phyloP scores from a whole-genome alignment of 179 eudicot species.

The Camellia oleifera region DNA sequence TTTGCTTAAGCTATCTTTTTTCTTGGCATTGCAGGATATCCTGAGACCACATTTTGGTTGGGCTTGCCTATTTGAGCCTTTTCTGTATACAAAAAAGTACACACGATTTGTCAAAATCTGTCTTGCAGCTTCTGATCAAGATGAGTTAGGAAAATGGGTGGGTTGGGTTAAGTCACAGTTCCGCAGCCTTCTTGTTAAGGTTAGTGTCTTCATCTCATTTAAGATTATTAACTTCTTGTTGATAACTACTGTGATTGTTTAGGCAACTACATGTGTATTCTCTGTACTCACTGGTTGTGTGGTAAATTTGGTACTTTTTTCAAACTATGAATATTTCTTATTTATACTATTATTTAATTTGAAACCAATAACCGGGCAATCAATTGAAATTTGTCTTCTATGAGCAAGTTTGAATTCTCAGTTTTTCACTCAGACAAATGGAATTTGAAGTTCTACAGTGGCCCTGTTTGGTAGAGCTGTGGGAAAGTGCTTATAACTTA shows the following conservation, averaged over 20 bases:
- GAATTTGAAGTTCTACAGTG: no score
- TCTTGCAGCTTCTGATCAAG: conserved; percentile 35
- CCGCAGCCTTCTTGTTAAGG: conserved; percentile 50
- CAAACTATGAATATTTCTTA: no score
- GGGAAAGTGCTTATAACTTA: no score
- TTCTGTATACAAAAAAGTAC: conserved; percentile 38
- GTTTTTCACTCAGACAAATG: no score
- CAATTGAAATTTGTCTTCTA: no score
- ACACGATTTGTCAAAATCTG: conserved; percentile 42
- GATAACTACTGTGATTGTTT: neutral
- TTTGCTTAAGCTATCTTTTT: neutral
- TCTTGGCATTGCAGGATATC: conserved; percentile 31
- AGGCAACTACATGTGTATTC: neutral
- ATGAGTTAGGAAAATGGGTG: conserved; percentile 47
- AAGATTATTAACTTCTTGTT: neutral
- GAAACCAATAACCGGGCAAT: no score
- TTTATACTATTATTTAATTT: no score
- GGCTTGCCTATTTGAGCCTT: conserved; percentile 45
- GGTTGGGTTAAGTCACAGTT: conserved; percentile 64
- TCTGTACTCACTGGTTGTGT: neutral
- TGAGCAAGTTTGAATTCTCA: no score
- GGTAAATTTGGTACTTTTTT: neutral
- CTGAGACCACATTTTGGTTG: conserved; percentile 40
- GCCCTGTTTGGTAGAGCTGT: no score
- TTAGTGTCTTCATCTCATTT: conserved; percentile 6